Conservation (phyloP, 495 filamentous ascomycete species). For the Penicillium steckii region DNA sequence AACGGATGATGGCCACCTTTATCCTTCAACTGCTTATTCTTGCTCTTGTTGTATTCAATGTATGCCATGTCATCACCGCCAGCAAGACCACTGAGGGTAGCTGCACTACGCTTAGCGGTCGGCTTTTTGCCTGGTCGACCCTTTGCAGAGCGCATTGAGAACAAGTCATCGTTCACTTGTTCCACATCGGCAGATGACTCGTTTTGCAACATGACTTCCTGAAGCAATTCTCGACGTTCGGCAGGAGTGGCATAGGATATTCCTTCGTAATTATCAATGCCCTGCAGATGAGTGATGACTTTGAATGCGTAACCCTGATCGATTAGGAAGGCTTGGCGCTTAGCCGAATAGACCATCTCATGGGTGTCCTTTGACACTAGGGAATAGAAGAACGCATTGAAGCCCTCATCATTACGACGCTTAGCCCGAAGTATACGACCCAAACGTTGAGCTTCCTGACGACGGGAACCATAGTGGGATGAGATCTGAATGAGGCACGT, state of each 20-base stretch:
- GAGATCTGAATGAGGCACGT: slow-evolving; percentile 98
- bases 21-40: slow-evolving; percentile 79
- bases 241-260: slow-evolving; percentile 77
- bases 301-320: slow-evolving; percentile 99
- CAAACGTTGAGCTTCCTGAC: slow-evolving; percentile 94
- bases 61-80: slow-evolving; percentile 98
- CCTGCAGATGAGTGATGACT: slow-evolving; percentile 94
- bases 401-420: slow-evolving; percentile 94
- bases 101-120: slow-evolving; percentile 74
- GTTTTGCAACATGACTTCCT: slow-evolving; percentile 89
- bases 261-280: slow-evolving; percentile 79
- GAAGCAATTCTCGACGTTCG: slow-evolving; percentile 85
- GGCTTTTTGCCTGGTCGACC: slow-evolving; percentile 38
- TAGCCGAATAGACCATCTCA: slow-evolving; percentile 98
- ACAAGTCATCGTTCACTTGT: slow-evolving; percentile 79
- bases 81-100: slow-evolving; percentile 77
- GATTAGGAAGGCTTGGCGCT: slow-evolving; percentile 95
- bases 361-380: slow-evolving; percentile 95
- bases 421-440: slow-evolving; percentile 96
- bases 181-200: slow-evolving; percentile 77
- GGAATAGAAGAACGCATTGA: slow-evolving; percentile 99
- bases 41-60: slow-evolving; percentile 76
- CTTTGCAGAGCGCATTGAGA: slow-evolving; percentile 56
- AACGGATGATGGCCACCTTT: slow-evolving; percentile 59
- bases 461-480: slow-evolving; percentile 94